Evolutionary conservation across 257 asterid genomes (phyloP).

Genomic region (Perilla frutescens): DNA sequence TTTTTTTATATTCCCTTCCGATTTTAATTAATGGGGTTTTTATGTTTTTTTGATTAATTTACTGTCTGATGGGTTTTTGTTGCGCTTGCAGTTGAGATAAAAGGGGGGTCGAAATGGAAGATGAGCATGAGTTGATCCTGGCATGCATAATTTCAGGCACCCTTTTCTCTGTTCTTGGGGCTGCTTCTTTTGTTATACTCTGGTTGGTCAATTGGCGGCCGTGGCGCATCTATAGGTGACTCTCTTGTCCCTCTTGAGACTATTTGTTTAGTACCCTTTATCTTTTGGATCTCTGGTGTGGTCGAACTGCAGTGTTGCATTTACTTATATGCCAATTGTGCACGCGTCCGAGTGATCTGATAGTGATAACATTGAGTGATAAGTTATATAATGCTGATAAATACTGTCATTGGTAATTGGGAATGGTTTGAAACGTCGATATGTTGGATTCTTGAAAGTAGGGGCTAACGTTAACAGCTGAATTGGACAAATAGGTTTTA

Average conservation of each 20-base stretch:
- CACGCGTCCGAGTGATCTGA: constrained; percentile 18
- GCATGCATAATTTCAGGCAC: constrained; percentile 89
- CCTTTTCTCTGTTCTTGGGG: constrained; percentile 73
- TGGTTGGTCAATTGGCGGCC: constrained; percentile 99
- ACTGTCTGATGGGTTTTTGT: constrained; percentile 16
- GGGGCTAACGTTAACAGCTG: constrained; percentile 1
- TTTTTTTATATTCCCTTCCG: neutral
- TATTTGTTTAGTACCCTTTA: neutral
- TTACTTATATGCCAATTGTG: constrained; percentile 2
- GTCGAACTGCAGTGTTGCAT: constrained; percentile 9
- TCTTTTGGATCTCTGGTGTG: neutral
- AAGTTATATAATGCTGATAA: constrained; percentile 9
- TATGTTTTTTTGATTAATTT: neutral
- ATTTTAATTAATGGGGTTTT: constrained; percentile 23
- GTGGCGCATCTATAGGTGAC: constrained; percentile 95
- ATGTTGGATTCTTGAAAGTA: constrained; percentile 7
- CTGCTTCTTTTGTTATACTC: constrained; percentile 85
- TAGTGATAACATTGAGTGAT: neutral
- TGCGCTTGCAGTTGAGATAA: constrained; percentile 44
- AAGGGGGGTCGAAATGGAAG: constrained; percentile 70
- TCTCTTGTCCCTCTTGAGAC: constrained; percentile 7
- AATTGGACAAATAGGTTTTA: constrained; percentile 9
- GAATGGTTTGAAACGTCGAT: neutral
- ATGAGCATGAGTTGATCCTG: constrained; percentile 71
- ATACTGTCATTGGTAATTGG: constrained; percentile 12